phyloP scores from a whole-genome alignment of 192 early-diverging fungal species.

The Backusella luteola region DNA sequence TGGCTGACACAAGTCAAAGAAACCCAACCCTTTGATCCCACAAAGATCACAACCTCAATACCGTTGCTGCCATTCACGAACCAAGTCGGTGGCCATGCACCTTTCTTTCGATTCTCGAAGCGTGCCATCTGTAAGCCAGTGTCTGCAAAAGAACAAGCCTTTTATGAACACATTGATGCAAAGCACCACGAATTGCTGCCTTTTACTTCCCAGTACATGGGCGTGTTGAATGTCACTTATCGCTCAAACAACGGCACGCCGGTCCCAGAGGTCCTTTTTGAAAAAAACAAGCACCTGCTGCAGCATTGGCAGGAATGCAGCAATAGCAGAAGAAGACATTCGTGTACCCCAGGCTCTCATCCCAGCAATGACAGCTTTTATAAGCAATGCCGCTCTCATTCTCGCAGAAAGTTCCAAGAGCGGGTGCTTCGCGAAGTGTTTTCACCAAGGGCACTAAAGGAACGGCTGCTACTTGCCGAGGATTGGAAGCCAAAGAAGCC shows the following conservation, averaged over 20 bases:
- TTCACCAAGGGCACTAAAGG: constrained; percentile 78
- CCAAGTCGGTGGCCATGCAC: constrained; percentile 93
- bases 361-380: background rate
- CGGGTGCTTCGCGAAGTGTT: constrained; percentile 90
- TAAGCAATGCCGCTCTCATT: background rate
- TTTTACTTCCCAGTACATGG: constrained; percentile 93
- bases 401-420: constrained; percentile 53
- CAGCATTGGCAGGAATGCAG: constrained; percentile 49
- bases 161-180: constrained; percentile 87
- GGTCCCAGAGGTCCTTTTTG: constrained; percentile 77
- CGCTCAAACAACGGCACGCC: constrained; percentile 18
- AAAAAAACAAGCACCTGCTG: constrained; percentile 90
- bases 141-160: constrained; percentile 73
- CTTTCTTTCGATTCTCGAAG: constrained; percentile 93
- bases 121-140: constrained; percentile 96
- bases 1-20: constrained; percentile 2
- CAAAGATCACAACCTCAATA: constrained; percentile 44
- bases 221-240: constrained; percentile 93
- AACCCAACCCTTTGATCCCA: constrained; percentile 29
- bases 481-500: constrained; percentile 16
- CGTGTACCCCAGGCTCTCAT: background rate
- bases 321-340: constrained; percentile 20
- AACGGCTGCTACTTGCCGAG: constrained; percentile 61
- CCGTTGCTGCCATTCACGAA: constrained; percentile 75
- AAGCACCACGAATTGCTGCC: constrained; percentile 76